Percentiles rank a stretch among this genome's conserved stretches.
These are phyloP conservation scores for Filosporella fistucella DNA, from an alignment of 495 filamentous ascomycete genomes.

Conservation along the genomic window DNA sequence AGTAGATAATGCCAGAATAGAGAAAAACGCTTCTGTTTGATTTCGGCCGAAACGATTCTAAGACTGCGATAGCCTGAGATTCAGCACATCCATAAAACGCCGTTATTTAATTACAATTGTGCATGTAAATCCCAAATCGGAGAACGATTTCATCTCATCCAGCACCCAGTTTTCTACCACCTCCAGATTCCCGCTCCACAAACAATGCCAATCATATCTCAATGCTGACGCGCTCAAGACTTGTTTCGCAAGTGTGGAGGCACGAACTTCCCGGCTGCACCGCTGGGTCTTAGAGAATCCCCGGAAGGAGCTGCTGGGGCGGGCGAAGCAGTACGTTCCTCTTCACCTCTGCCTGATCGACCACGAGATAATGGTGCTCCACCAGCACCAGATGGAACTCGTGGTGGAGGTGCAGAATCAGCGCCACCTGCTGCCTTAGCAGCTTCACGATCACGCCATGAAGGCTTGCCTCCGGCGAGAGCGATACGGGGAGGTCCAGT, in stretches of 20 bases:
- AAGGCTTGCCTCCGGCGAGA: conserved; percentile 58
- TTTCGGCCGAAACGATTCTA: too few relatives aligned
- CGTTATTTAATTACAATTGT: too few relatives aligned
- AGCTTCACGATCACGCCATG: conserved; percentile 84
- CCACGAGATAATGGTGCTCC: conserved; percentile 20
- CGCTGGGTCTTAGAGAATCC: conserved; percentile 19
- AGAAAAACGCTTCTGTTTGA: too few relatives aligned
- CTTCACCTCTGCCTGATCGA: conserved; percentile 20
- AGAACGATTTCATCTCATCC: too few relatives aligned
- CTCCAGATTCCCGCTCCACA: too few relatives aligned
- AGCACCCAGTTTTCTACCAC: too few relatives aligned
- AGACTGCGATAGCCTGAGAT: too few relatives aligned
- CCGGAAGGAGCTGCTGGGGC: conserved; percentile 12
- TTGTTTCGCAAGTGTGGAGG: conserved; percentile 23
- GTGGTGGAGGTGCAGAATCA: conserved; percentile 4
- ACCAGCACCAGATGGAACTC: conserved; percentile 12
- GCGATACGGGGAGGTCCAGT: conserved; percentile 62
- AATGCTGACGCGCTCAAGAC: background rate
- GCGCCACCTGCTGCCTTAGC: conserved; percentile 43
- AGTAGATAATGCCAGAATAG: too few relatives aligned
- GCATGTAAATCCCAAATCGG: too few relatives aligned
- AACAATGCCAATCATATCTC: background rate
- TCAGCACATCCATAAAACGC: too few relatives aligned
- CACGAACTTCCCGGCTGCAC: conserved; percentile 26
- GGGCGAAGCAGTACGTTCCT: conserved; percentile 13